Evolutionary conservation across 345 rosid genomes (phyloP).

Genomic region (Leavenworthia alabamica): DNA sequence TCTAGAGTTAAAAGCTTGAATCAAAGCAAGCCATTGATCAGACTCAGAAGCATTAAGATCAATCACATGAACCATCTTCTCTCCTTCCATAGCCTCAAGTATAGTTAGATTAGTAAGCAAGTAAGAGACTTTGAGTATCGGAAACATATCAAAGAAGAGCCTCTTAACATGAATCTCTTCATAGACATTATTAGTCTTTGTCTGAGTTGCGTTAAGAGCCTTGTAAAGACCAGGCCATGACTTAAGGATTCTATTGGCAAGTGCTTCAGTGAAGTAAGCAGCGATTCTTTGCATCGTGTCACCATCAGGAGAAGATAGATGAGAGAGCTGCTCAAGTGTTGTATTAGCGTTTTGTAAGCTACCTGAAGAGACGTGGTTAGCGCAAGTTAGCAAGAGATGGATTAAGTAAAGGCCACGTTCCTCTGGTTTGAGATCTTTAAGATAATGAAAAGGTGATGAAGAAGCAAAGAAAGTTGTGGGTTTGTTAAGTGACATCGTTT

Average conservation of each 20-base stretch:
- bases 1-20: constrained; percentile 64
- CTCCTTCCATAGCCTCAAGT: constrained; percentile 91
- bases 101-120: constrained; percentile 80
- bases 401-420: constrained; percentile 91
- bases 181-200: constrained; percentile 34
- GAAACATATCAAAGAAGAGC: constrained; percentile 69
- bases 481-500: constrained; percentile 60
- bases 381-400: constrained; percentile 84
- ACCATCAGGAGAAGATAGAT: constrained; percentile 69
- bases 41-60: constrained; percentile 79
- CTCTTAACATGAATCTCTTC: constrained; percentile 58
- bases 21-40: constrained; percentile 82
- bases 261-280: constrained; percentile 82
- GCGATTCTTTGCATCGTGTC: constrained; percentile 97
- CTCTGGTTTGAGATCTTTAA: constrained; percentile 86
- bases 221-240: constrained; percentile 90
- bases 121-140: constrained; percentile 67
- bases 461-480: constrained; percentile 28
- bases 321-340: constrained; percentile 80
- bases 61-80: constrained; percentile 88
- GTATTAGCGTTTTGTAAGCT: constrained; percentile 79
- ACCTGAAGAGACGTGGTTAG: constrained; percentile 73
- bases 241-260: constrained; percentile 75
- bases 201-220: constrained; percentile 73
- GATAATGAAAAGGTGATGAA: constrained; percentile 68